Percentiles rank a stretch among this genome's conserved stretches.
phyloP scores from a whole-genome alignment of 176 grass and related monocot genomes.

The Ensete glaucum region DNA sequence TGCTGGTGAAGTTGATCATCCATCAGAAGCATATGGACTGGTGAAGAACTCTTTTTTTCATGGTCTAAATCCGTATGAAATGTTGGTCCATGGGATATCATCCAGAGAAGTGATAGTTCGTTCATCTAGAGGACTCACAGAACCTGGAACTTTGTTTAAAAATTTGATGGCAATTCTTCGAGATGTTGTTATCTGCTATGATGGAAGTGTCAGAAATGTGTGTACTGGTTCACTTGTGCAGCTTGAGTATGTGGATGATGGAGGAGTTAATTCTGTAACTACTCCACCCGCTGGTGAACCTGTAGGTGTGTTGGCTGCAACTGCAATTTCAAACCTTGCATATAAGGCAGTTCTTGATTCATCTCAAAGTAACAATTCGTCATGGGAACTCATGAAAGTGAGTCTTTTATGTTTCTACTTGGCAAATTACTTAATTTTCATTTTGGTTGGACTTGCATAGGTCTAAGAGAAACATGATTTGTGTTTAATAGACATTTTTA shows the following conservation, averaged over 20 bases:
- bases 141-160: slow-evolving; percentile 88
- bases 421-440: neutral
- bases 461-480: neutral
- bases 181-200: slow-evolving; percentile 87
- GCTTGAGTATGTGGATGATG: slow-evolving; percentile 50
- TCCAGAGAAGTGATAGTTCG: slow-evolving; percentile 81
- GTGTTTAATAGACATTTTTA: neutral
- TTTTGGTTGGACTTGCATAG: neutral
- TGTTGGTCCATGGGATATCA: slow-evolving; percentile 73
- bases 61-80: slow-evolving; percentile 85
- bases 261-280: slow-evolving; percentile 23
- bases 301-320: slow-evolving; percentile 91
- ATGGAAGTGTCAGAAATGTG: slow-evolving; percentile 77
- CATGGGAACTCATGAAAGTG: slow-evolving; percentile 97
- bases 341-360: slow-evolving; percentile 87
- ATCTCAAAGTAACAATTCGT: slow-evolving; percentile 92
- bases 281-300: slow-evolving; percentile 70
- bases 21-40: slow-evolving; percentile 69
- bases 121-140: slow-evolving; percentile 82
- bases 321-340: slow-evolving; percentile 80
- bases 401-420: slow-evolving; percentile 11
- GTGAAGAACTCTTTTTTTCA: slow-evolving; percentile 67
- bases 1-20: slow-evolving; percentile 29
- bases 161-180: slow-evolving; percentile 86
- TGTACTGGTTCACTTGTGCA: slow-evolving; percentile 83